These are phyloP conservation scores for Basipetospora chlamydospora DNA, from an alignment of 2,329 filamentous ascomycete species.

Conservation along the genomic window DNA sequence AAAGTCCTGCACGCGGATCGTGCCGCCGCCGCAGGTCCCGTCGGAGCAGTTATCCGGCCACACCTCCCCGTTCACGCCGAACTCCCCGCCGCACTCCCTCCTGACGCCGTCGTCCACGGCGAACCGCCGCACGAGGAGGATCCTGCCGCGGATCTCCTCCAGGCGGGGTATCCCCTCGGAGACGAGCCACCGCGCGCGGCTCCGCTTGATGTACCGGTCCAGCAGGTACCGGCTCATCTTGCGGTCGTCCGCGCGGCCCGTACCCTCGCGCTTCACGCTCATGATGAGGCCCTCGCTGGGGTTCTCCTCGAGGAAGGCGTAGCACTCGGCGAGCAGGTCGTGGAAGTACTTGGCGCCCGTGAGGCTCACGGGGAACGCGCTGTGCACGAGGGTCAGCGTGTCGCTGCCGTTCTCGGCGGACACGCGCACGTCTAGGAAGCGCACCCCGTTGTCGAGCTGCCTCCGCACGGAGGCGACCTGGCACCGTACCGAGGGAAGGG, in stretches of 20 bases:
- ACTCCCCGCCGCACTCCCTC: conserved; percentile 29
- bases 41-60: conserved; percentile 89
- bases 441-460: conserved; percentile 79
- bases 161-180: conserved; percentile 63
- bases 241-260: conserved; percentile 63
- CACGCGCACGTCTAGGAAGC: conserved; percentile 87
- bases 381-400: conserved; percentile 71
- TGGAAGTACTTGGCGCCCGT: conserved; percentile 68
- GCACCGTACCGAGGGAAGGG: conserved; percentile 84
- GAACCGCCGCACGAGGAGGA: conserved; percentile 77
- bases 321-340: conserved; percentile 54
- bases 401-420: conserved; percentile 38
- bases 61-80: conserved; percentile 43
- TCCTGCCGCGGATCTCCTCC: conserved; percentile 64
- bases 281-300: conserved; percentile 73
- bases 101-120: conserved; percentile 36
- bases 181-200: conserved; percentile 58
- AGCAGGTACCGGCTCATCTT: conserved; percentile 63
- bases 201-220: conserved; percentile 50
- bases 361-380: conserved; percentile 75
- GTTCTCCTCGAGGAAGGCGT: conserved; percentile 62
- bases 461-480: conserved; percentile 64
- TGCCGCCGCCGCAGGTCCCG: conserved; percentile 52
- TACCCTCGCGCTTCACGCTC: conserved; percentile 81
- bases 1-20: conserved; percentile 83